Conservation (phyloP, 176 grass and related monocot species). For the Coix lacrymajobi region DNA sequence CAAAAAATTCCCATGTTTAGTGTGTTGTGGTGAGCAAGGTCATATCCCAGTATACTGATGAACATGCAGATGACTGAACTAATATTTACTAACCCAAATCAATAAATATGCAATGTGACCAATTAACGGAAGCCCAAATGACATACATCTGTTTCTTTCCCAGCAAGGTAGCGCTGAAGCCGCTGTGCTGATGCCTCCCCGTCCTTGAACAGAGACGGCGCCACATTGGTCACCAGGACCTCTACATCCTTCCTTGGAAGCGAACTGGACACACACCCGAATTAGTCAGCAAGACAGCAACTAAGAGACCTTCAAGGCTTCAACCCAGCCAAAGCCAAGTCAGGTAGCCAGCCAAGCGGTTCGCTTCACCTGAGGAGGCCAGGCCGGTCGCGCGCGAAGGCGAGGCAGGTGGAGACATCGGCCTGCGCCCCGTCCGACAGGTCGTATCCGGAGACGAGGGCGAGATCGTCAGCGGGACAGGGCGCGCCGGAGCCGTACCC, state of each 20-base stretch:
- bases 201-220: conserved; percentile 67
- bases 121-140: no score
- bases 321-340: neutral
- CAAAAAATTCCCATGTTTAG: conserved; percentile 12
- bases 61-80: neutral
- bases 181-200: conserved; percentile 54
- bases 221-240: conserved; percentile 55
- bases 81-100: neutral
- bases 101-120: neutral
- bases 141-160: conserved; percentile 5
- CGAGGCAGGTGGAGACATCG: conserved; percentile 46
- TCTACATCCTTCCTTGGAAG: conserved; percentile 67
- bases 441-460: neutral
- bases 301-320: neutral
- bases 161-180: conserved; percentile 49
- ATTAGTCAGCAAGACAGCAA: conserved; percentile 7
- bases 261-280: conserved; percentile 31
- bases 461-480: conserved; percentile 18
- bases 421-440: conserved; percentile 44
- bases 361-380: conserved; percentile 65
- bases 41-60: neutral
- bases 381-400: conserved; percentile 67
- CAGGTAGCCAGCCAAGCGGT: neutral
- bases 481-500: conserved; percentile 32
- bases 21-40: conserved; percentile 13